Evolutionary conservation across 352 stramenopile genomes (phyloP).

Genomic region (Phytophthora pseudosyringae): DNA sequence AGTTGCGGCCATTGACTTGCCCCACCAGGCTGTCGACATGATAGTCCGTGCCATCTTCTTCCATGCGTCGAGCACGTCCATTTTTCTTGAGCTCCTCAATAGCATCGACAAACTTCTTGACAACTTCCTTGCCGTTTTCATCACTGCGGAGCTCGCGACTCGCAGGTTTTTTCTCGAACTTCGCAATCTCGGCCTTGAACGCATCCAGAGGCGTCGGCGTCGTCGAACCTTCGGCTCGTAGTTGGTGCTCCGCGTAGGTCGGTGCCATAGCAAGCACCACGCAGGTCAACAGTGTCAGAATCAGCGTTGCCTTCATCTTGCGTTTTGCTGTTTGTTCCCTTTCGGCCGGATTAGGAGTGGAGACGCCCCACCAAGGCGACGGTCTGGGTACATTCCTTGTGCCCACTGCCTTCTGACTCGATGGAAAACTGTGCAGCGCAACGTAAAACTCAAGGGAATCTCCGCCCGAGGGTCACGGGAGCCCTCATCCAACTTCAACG

Average conservation of each 20-base stretch:
- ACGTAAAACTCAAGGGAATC: slow-evolving; percentile 34
- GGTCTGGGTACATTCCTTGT: slow-evolving; percentile 8
- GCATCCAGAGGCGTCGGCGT: not conserved
- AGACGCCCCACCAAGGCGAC: not conserved
- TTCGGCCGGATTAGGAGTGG: not conserved
- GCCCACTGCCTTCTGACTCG: slow-evolving; percentile 9
- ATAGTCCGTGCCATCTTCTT: slow-evolving; percentile 12
- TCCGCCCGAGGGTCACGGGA: slow-evolving; percentile 9
- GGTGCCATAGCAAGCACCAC: slow-evolving; percentile 8
- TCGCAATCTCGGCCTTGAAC: slow-evolving; percentile 14
- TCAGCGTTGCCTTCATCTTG: slow-evolving; percentile 23
- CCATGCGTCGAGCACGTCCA: slow-evolving; percentile 7
- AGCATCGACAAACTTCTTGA: slow-evolving; percentile 14
- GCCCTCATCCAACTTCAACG: slow-evolving; percentile 22
- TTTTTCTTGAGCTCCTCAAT: slow-evolving; percentile 11
- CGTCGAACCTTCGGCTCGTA: slow-evolving; percentile 1
- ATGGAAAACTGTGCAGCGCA: not conserved
- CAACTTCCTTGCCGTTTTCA: slow-evolving; percentile 3
- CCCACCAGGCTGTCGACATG: slow-evolving; percentile 2
- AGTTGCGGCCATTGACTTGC: slow-evolving; percentile 3
- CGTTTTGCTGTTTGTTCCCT: slow-evolving; percentile 7
- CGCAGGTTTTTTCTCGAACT: slow-evolving; percentile 3
- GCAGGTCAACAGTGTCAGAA: slow-evolving; percentile 11
- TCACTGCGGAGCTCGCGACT: slow-evolving; percentile 8
- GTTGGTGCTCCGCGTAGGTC: not conserved